Evolutionary conservation across 2,329 filamentous ascomycete genomes (phyloP), one percentile per base, ranked within the genome.

Genomic region (Penicillium sp.): DNA sequence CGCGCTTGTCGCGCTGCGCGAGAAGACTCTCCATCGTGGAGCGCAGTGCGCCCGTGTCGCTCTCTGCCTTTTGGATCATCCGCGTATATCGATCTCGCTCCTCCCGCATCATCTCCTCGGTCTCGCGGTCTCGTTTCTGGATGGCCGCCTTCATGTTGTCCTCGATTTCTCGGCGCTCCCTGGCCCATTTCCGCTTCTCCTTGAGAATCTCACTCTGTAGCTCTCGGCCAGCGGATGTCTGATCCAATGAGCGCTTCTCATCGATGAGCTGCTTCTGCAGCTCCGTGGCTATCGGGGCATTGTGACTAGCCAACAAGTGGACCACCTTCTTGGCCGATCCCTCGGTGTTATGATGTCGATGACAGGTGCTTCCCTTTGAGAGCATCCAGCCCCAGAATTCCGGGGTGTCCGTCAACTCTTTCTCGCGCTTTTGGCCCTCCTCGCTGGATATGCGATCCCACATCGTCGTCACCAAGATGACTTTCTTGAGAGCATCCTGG

Each of bases 401-500:
- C 1, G 14, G 10, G 1, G 17, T 36, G 1, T 36, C 18, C 4
- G 20, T 33, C 18, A 45, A 10, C 14, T 42, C 13, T 16, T 30
- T 25, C 20, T 40, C 41, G 0, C 41, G 38, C 9, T 7, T 19
- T 2, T 16, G 10, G 1, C 28, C 41, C 8, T 39, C 33, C 3
- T 34, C 23, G 2, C 10, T 7, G 1, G 31, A 8, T 1, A 39
- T 31, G 16, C 32, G 39, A 16, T 34, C 33, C 70, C 69, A 72
- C 36, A 59, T 56, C 0, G 66, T 68, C 3, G 69, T 71, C 0
- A 55, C 63, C 2, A 73, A 48, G 2, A 65, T 47, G 2, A 72
- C 64, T 13, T 63, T 58, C 15, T 46, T 38, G 2, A 71, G 46
- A 3, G 43, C 43, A 4, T 59, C 35, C 2, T 57, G 43, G 2